A percentile compares a stretch with the other conserved stretches of the same genome.
Evolutionary conservation across 31 red algal genomes (phyloP).

Genomic region (Porphyra umbilicalis): DNA sequence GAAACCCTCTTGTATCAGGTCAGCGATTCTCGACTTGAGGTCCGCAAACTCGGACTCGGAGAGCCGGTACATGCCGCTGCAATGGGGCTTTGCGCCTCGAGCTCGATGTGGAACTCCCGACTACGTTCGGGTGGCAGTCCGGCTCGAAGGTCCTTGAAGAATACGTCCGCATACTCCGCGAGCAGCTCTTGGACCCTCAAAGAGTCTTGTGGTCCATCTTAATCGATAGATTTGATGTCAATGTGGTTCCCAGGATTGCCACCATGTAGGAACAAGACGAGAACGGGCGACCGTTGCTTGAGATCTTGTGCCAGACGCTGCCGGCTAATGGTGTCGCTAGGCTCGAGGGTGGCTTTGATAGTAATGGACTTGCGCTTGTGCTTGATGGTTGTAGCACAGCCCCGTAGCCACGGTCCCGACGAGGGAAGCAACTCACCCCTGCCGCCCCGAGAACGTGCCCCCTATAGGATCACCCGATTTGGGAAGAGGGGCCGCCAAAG

Average conservation of each 20-base stretch:
- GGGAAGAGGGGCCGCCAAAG: too few relatives aligned
- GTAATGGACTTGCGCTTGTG: too few relatives aligned
- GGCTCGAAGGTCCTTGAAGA: constrained; percentile 3
- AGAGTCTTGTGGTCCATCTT: neutral
- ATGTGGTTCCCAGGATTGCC: neutral
- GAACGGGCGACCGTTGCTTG: neutral
- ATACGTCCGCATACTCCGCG: constrained; percentile 10
- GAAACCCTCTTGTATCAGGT: constrained; percentile 21
- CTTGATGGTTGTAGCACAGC: too few relatives aligned
- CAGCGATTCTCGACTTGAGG: constrained; percentile 23
- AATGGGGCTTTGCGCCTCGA: constrained; percentile 10
- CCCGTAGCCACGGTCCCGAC: too few relatives aligned
- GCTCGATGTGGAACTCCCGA: constrained; percentile 3
- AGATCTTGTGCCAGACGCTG: neutral
- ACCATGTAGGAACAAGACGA: neutral
- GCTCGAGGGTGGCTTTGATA: too few relatives aligned
- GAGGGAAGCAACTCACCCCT: too few relatives aligned
- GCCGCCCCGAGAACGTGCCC: too few relatives aligned
- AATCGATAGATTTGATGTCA: neutral
- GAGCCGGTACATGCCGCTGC: constrained; percentile 28
- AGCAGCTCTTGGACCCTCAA: constrained; percentile 4
- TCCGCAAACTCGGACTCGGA: constrained; percentile 17
- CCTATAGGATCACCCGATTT: too few relatives aligned
- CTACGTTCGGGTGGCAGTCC: neutral
- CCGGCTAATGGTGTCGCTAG: neutral